Evolutionary conservation across 2,329 filamentous ascomycete genomes (phyloP), one percentile per base, ranked within the genome.

Genomic region (Sporothrix pallida): DNA sequence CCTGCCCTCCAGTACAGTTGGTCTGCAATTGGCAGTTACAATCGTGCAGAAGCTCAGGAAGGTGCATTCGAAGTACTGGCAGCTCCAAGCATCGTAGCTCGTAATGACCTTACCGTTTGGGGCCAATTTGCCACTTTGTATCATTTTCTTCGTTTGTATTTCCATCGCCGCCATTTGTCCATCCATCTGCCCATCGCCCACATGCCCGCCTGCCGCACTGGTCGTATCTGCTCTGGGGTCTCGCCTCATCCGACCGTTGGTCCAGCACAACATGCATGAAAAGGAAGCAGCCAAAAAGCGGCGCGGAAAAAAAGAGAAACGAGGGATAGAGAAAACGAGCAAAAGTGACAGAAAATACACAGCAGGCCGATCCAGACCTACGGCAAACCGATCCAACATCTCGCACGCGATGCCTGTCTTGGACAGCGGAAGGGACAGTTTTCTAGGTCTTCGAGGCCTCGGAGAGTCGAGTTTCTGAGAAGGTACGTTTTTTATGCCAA

Each of bases 151-250:
- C 23, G 2, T 23, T 44, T 42, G 8, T 37, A 26, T 20, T 48
- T 48, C 42, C 20, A 20, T 67, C 62, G n/a, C 20, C n/a, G 5
- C 15, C n/a, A 20, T 44, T 13, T 6, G 37, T 5, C 3, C n/a
- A 2, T 20, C 52, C 52, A 54, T 54, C 52, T 7, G 52, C 52
- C 12, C n/a, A 23, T 8, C 20, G 37, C 10, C 62, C 62, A 52
- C 65, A 52, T 52, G 46, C 46, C 37, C 46, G 15, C 62, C n/a
- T 67, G 20, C 62, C 62, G 62, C n/a, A 67, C 31, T 12, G 42
- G 37, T 67, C 42, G 62, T 48, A 20, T 46, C n/a, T 48, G 62
- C 46, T 67, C 46, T 44, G 20, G 42, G 48, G 54, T 3, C n/a
- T 67, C 42, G 26, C 58, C 26, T 9, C 58, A 13, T 46, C 17